Evolutionary conservation across 208 protist genomes (phyloP).

Genomic region (Trichomonas vaginalis): DNA sequence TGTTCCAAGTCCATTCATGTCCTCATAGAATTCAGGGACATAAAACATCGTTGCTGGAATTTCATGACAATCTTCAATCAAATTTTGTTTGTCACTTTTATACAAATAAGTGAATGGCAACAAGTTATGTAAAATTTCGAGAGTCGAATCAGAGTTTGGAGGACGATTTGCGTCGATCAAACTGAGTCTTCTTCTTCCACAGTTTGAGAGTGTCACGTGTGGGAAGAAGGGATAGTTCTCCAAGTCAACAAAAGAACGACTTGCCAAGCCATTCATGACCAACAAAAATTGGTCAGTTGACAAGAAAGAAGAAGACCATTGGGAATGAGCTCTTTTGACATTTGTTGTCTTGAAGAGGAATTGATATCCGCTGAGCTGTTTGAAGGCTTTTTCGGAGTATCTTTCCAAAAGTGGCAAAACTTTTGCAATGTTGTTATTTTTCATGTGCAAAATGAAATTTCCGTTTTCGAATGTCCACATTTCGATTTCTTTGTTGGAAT

Average conservation of each 20-base stretch:
- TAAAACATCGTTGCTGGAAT: neutral
- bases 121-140: neutral
- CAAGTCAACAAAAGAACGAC: neutral
- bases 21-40: neutral
- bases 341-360: neutral
- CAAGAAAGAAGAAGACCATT: neutral
- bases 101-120: neutral
- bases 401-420: neutral
- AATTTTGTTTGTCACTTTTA: too few relatives aligned
- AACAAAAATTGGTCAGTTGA: neutral
- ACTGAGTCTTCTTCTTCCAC: too few relatives aligned
- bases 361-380: neutral
- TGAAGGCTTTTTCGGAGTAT: neutral
- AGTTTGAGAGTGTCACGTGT: neutral
- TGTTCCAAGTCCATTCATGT: neutral
- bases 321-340: neutral
- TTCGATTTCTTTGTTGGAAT: neutral
- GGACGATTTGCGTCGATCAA: neutral
- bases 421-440: neutral
- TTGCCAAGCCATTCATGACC: neutral
- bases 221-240: neutral
- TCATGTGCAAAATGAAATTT: neutral
- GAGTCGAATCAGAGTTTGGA: neutral
- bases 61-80: neutral
- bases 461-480: constrained; percentile 5